Evolutionary conservation across 2,329 filamentous ascomycete species (phyloP).

Genomic region (Sclerotinia sclerotiorum): DNA sequence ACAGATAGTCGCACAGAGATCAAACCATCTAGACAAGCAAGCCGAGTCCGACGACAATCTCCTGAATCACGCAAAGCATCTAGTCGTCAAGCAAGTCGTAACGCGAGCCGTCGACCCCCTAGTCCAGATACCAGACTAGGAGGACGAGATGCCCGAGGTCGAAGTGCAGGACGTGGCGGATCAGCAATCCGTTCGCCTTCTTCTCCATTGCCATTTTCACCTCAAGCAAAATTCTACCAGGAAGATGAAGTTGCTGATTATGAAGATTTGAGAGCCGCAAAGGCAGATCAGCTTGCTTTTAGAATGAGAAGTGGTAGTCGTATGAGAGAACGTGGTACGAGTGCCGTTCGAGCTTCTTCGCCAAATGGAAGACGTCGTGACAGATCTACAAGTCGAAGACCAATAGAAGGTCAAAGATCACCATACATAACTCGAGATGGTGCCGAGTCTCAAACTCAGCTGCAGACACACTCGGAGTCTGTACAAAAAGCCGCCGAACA

Average conservation of each 20-base stretch:
- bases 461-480: constrained; percentile 45
- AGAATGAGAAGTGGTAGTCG: constrained; percentile 55
- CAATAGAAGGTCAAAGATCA: constrained; percentile 26
- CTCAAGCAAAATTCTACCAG: constrained; percentile 52
- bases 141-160: constrained; percentile 52
- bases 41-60: constrained; percentile 36
- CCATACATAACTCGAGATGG: constrained; percentile 32
- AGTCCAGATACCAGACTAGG: constrained; percentile 41
- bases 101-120: constrained; percentile 42
- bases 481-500: constrained; percentile 32
- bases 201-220: constrained; percentile 75
- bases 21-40: constrained; percentile 42
- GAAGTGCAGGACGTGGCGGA: constrained; percentile 60
- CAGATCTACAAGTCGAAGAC: constrained; percentile 39
- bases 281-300: constrained; percentile 56
- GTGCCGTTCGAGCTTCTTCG: constrained; percentile 36
- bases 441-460: constrained; percentile 27
- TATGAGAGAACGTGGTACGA: constrained; percentile 40
- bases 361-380: constrained; percentile 39
- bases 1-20: constrained; percentile 37
- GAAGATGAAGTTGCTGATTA: constrained; percentile 65
- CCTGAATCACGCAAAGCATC: constrained; percentile 39
- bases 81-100: constrained; percentile 43
- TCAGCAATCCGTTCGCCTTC: constrained; percentile 70
- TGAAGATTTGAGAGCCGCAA: constrained; percentile 55